Base-by-base conservation (phyloP, 1,284 basidiomycete species). In the Grifola frondosa region DNA sequence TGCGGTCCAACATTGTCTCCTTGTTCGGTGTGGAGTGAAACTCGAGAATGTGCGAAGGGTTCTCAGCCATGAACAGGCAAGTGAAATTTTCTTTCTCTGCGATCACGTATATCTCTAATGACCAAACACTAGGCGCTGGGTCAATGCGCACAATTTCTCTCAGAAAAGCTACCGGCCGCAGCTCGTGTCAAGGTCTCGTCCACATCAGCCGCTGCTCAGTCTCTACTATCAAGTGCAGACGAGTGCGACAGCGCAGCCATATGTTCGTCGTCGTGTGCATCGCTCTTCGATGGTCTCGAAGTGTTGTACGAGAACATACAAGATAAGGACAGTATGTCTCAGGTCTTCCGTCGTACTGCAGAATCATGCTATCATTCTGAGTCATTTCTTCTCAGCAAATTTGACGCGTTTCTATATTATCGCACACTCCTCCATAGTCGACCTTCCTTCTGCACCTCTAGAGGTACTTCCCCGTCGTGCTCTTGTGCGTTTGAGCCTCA, bases 61-160 rank as follows among this genome's bases (percentile, higher is more conserved):
- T 10, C 56, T 86, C 51, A 89, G 87, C 62, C 86, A 89, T 51
- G 87, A 88, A 58, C 87, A 89, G 69, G 86, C 84, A 40, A 40
- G 67, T 58, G n/a, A 3, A 15, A 16, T 21, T 35, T n/a, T 23
- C 12, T 20, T 17, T 7, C 21, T 22, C 17, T 4, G 11, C 24
- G 19, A 16, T 15, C 11, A 20, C 15, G 20, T 5, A 23, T 25
- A 15, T 35, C 15, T 25, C 21, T 19, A 10, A 8, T 10, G 7
- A n/a, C 20, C 25, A 39, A 7, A 35, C 30, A 29, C 11, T 52
- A 90, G 87, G 87, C 87, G 12, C 62, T 90, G 17, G 87, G 87
- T n/a, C 87, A 90, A 62, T 90, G 87, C 60, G 70, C 67, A 19
- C 64, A 58, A 10, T 90, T 83, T 62, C 60, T 90, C 15, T 57